Evolutionary conservation across 306 rosid genomes (phyloP), one percentile per base, ranked within the genome.

Genomic region (Cicer pinnatifidum): DNA sequence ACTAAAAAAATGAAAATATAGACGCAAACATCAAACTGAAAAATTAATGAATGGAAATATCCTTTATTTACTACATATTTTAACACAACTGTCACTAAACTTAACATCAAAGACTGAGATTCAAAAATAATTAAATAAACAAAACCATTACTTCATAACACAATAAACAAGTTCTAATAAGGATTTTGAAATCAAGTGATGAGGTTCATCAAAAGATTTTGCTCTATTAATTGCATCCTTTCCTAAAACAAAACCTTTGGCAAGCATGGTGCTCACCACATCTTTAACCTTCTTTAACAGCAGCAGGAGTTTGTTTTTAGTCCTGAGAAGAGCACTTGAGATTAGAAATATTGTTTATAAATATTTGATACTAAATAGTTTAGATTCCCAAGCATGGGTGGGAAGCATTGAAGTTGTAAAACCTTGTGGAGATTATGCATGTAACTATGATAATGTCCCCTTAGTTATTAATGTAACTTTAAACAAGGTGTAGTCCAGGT

Each of bases 211-310:
- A 5, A 90, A 84, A 19, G 84, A 78, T 72, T 86, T 90, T 6
- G 96, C 89, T 75, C 76, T 88, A 77, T 73, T 84, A 35, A 90
- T 33, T 10, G 91, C 90, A 58, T 86, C 90, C 79, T 86, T 88
- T 74, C 91, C 96, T 74, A 90, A 64, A 65, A 86, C 76, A 69
- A 80, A 88, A 66, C 96, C 90, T 82, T 77, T 88, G 9, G 93
- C 91, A 20, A 88, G 90, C 91, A 88, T 88, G 9, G 86, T 82
- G 83, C 91, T 88, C 11, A 84, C 89, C 35, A 85, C 90, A 37
- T 84, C 93, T 80, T 88, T 89, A 11, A 90, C 90, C 73, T 82
- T 87, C 82, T 28, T 71, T 75, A 35, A 87, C 82, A 16, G 84
- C 84, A 19, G 53, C 67, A 6, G 82, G 8, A 66, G 84, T 46